These are phyloP conservation scores for Amanita exitialis DNA, from an alignment of 768 basidiomycete species.

Conservation along the genomic window DNA sequence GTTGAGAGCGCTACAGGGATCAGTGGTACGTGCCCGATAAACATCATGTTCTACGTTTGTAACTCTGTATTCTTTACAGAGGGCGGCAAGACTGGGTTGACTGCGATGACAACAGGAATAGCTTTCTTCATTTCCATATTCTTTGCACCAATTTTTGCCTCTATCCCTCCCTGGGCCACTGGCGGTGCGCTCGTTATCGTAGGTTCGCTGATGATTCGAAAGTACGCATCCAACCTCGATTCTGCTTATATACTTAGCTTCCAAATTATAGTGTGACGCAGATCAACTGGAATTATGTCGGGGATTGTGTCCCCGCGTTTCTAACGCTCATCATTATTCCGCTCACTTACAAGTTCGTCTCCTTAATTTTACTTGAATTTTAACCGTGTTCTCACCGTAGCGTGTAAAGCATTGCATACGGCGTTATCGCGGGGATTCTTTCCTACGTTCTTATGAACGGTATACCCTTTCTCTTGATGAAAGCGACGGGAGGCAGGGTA, in stretches of 20 bases:
- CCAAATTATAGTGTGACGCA: conserved; percentile 48
- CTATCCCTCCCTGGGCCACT: conserved; percentile 82
- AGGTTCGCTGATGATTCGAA: conserved; percentile 84
- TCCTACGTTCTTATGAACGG: conserved; percentile 70
- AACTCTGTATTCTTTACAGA: conserved; percentile 26
- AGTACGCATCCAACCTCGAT: conserved; percentile 28
- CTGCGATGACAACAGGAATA: conserved; percentile 62
- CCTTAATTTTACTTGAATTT: background rate
- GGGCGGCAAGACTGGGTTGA: conserved; percentile 83
- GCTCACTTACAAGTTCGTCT: conserved; percentile 60
- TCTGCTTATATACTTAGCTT: background rate
- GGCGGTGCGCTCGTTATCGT: conserved; percentile 81
- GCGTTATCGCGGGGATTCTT: conserved; percentile 72
- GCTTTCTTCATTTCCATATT: conserved; percentile 80
- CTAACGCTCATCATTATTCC: conserved; percentile 74
- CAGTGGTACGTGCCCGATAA: conserved; percentile 31
- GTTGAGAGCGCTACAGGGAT: conserved; percentile 84
- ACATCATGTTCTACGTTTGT: no score
- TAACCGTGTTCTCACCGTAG: conserved; percentile 1
- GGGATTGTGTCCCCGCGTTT: conserved; percentile 81
- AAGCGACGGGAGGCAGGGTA: conserved; percentile 44
- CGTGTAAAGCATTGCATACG: conserved; percentile 67
- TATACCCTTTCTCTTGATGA: conserved; percentile 46
- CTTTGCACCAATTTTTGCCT: conserved; percentile 84
- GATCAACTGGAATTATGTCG: conserved; percentile 85